Evolutionary conservation across 177 flowering plant species (phyloP).

Genomic region (Tripterygium wilfordii): DNA sequence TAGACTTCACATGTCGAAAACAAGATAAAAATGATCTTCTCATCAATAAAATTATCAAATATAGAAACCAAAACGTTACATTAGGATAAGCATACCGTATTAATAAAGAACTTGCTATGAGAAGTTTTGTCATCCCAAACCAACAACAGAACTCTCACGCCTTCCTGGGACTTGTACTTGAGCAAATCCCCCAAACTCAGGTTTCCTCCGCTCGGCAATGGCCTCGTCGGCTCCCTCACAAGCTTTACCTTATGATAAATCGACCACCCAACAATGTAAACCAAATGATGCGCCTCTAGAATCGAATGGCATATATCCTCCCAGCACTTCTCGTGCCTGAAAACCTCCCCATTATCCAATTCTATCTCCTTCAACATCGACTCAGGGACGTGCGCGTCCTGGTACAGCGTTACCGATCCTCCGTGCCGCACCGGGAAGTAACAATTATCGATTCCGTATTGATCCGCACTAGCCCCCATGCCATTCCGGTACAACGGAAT

Average conservation of each 20-base stretch:
- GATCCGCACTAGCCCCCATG: conserved; percentile 33
- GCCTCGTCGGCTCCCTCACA: conserved; percentile 66
- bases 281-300: conserved; percentile 83
- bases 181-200: conserved; percentile 78
- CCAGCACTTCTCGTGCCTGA: conserved; percentile 63
- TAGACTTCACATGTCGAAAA: too few species aligned
- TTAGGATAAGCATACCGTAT: conserved; percentile 50
- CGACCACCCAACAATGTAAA: conserved; percentile 92
- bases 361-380: conserved; percentile 46
- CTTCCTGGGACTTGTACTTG: conserved; percentile 92
- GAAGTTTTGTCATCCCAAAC: conserved; percentile 99
- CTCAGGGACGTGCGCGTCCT: conserved; percentile 74
- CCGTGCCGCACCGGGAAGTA: conserved; percentile 79
- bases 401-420: conserved; percentile 66
- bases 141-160: conserved; percentile 76
- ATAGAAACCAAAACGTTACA: not conserved
- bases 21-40: not conserved
- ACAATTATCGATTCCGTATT: conserved; percentile 41
- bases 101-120: conserved; percentile 61
- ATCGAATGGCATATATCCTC: conserved; percentile 93
- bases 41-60: too few species aligned
- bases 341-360: conserved; percentile 51
- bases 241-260: conserved; percentile 72
- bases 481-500: conserved; percentile 43
- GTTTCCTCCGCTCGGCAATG: conserved; percentile 57